Conservation (phyloP, 306 rosid genomes). For the Dalbergia cochinchinensis region DNA sequence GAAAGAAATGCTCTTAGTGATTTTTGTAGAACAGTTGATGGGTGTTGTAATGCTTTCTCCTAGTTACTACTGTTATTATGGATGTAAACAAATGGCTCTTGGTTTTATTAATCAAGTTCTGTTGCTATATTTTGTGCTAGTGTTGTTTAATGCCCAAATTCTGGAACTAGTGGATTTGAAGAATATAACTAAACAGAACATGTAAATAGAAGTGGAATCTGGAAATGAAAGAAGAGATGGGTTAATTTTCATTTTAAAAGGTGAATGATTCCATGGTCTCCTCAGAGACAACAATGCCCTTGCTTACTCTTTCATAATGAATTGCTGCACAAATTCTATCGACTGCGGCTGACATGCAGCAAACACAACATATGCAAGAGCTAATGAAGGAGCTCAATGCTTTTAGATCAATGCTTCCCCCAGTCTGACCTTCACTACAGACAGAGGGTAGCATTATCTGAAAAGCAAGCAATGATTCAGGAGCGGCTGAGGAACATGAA, state of each 20-base stretch:
- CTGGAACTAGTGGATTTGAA: background rate
- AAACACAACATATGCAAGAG: slow-evolving; percentile 69
- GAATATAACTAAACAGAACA: too few relatives aligned
- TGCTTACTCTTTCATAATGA: slow-evolving; percentile 91
- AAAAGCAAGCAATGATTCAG: slow-evolving; percentile 77
- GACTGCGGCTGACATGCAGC: slow-evolving; percentile 80
- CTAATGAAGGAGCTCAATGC: slow-evolving; percentile 75
- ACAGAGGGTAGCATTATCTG: slow-evolving; percentile 83
- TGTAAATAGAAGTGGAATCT: too few relatives aligned
- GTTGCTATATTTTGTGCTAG: background rate
- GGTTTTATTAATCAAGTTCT: background rate
- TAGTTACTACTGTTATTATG: background rate
- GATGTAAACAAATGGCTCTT: background rate
- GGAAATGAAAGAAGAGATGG: too few relatives aligned
- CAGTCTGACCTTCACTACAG: slow-evolving; percentile 79
- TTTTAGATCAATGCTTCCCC: slow-evolving; percentile 83
- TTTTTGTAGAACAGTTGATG: slow-evolving; percentile 30
- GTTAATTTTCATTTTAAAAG: too few relatives aligned
- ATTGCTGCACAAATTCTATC: slow-evolving; percentile 88
- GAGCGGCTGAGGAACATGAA: slow-evolving; percentile 64
- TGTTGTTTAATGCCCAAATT: background rate
- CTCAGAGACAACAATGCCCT: slow-evolving; percentile 75
- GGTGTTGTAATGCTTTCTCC: slow-evolving; percentile 16
- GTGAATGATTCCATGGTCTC: slow-evolving; percentile 27
- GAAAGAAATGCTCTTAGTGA: background rate